Evolutionary conservation across 305 asterid species (phyloP).

Genomic region (Rubia balearica): DNA sequence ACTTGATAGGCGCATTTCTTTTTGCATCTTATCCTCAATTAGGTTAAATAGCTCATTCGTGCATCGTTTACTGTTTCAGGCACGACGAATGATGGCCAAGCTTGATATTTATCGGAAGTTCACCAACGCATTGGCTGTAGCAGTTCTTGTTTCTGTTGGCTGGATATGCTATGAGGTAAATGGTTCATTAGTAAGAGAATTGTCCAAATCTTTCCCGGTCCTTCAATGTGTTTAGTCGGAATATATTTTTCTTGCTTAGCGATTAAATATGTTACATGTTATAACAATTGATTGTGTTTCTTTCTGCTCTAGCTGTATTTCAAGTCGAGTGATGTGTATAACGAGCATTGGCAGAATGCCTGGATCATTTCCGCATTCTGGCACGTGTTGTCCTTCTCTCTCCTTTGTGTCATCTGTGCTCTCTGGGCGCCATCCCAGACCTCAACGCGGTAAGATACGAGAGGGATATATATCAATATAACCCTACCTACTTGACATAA

Average conservation of each 20-base stretch:
- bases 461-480: too few relatives aligned
- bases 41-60: background rate
- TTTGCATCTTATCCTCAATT: background rate
- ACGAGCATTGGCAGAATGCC: constrained; percentile 87
- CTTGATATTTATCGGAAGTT: constrained; percentile 87
- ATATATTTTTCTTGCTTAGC: background rate
- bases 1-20: too few relatives aligned
- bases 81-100: constrained; percentile 78
- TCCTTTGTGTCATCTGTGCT: constrained; percentile 80
- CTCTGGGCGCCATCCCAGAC: constrained; percentile 95
- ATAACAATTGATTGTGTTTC: background rate
- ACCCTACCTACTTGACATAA: too few relatives aligned
- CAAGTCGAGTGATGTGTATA: constrained; percentile 76
- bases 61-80: constrained; percentile 33
- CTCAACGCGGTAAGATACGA: constrained; percentile 64
- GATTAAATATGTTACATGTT: too few relatives aligned
- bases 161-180: constrained; percentile 93
- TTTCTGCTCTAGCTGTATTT: constrained; percentile 66
- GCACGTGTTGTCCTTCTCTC: constrained; percentile 84
- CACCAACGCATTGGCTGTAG: constrained; percentile 85
- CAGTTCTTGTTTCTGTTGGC: constrained; percentile 89
- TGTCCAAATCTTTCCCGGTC: background rate
- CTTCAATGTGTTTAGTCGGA: background rate
- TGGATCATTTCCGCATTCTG: constrained; percentile 98
- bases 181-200: background rate